These are phyloP conservation scores for Castanea sativa DNA, from an alignment of 306 rosid genomes.

Conservation along the genomic window DNA sequence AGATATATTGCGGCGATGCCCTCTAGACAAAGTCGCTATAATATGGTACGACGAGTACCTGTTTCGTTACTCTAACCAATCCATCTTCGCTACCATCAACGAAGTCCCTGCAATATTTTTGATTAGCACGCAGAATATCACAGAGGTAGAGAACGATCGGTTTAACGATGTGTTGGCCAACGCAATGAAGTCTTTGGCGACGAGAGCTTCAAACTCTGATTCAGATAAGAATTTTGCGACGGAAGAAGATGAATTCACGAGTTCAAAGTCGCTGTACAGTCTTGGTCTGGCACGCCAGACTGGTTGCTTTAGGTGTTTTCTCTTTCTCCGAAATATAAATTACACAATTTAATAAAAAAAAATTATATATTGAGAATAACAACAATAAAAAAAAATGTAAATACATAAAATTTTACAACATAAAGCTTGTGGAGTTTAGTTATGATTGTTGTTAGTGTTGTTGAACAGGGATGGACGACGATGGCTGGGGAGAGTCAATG, in stretches of 20 bases:
- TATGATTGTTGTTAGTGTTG: too few relatives aligned
- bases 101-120: not conserved
- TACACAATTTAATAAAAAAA: too few relatives aligned
- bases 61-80: constrained; percentile 26
- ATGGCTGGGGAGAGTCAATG: too few relatives aligned
- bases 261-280: constrained; percentile 17
- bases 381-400: too few relatives aligned
- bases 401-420: too few relatives aligned
- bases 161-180: not conserved
- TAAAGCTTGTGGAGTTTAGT: too few relatives aligned
- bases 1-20: not conserved
- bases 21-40: not conserved
- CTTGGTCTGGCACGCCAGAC: constrained; percentile 22
- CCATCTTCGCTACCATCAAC: constrained; percentile 7
- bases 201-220: not conserved
- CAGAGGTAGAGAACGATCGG: not conserved
- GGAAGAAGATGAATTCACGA: not conserved
- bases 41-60: constrained; percentile 36
- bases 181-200: not conserved
- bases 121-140: not conserved
- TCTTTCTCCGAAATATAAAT: too few relatives aligned
- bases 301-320: constrained; percentile 22
- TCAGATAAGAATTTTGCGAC: not conserved
- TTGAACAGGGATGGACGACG: too few relatives aligned
- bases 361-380: too few relatives aligned